These are phyloP conservation scores for Phylloporus sp. DNA, from an alignment of 768 basidiomycete species.

Conservation along the genomic window DNA sequence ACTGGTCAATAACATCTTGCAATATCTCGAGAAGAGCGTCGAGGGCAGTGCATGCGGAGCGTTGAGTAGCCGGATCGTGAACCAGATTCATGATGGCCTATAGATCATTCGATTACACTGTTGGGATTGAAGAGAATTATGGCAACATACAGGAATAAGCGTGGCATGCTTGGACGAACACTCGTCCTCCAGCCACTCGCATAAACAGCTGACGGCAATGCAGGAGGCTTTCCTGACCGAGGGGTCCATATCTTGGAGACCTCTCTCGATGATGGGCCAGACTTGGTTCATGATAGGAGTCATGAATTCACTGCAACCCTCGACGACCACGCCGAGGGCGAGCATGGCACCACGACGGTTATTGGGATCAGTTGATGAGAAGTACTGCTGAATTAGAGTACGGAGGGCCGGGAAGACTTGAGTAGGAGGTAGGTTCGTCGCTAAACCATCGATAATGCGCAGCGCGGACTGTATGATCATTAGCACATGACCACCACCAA, in stretches of 20 bases:
- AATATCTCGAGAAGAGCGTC: conserved; percentile 95
- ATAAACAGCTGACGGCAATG: conserved; percentile 90
- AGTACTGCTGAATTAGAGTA: conserved; percentile 76
- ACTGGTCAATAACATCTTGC: conserved; percentile 83
- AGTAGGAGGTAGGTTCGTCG: conserved; percentile 85
- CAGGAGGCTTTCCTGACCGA: conserved; percentile 94
- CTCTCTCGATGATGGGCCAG: conserved; percentile 91
- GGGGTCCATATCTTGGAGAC: conserved; percentile 78
- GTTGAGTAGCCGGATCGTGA: conserved; percentile 80
- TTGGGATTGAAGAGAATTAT: not conserved
- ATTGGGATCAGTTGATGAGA: conserved; percentile 70
- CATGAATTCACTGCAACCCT: conserved; percentile 98
- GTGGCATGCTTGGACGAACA: conserved; percentile 76
- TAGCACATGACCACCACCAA: not conserved
- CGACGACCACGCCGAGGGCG: conserved; percentile 91
- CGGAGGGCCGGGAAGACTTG: conserved; percentile 96
- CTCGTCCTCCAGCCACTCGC: conserved; percentile 96
- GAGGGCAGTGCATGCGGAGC: conserved; percentile 92
- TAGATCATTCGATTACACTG: not conserved
- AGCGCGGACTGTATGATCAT: conserved; percentile 66
- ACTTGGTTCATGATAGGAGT: conserved; percentile 86
- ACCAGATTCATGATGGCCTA: conserved; percentile 90
- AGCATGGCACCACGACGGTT: conserved; percentile 91
- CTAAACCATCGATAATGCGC: conserved; percentile 88
- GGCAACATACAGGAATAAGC: conserved; percentile 71